These are phyloP conservation scores for Yarrowia divulgata DNA, from an alignment of 805 yeast genomes.

Conservation along the genomic window DNA sequence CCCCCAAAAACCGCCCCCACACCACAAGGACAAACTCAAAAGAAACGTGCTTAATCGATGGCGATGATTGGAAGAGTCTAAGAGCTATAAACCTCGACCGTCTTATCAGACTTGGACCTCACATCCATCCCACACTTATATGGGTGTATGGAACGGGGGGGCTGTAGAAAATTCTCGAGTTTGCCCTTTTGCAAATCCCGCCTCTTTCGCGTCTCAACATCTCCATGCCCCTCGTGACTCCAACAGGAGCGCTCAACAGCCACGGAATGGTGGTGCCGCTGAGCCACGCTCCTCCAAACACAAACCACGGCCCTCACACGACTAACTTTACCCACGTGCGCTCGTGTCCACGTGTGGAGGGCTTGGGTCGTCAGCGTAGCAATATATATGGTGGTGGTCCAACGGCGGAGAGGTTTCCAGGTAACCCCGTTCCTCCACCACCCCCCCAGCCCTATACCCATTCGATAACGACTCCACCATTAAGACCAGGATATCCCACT, in stretches of 20 bases:
- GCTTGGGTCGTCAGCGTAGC: slow-evolving; percentile 33
- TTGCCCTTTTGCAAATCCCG: neutral
- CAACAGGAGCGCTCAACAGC: too few relatives aligned
- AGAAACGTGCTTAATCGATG: slow-evolving; percentile 18
- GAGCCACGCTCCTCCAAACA: slow-evolving; percentile 11
- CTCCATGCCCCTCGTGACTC: too few relatives aligned
- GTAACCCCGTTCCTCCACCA: too few relatives aligned
- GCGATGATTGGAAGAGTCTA: slow-evolving; percentile 25
- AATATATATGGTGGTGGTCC: slow-evolving; percentile 13
- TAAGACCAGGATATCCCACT: neutral
- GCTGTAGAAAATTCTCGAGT: neutral
- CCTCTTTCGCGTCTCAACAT: too few relatives aligned
- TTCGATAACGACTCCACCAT: neutral
- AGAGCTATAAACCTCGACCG: neutral
- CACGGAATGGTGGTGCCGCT: too few relatives aligned
- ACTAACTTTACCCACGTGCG: slow-evolving; percentile 39
- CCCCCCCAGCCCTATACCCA: neutral
- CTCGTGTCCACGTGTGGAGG: slow-evolving; percentile 38
- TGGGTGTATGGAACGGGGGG: slow-evolving; percentile 15
- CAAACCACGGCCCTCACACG: slow-evolving; percentile 29
- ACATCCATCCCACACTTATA: neutral
- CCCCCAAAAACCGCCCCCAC: neutral
- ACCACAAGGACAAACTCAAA: neutral
- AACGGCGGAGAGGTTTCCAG: too few relatives aligned
- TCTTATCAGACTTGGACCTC: slow-evolving; percentile 21